These are phyloP conservation scores for Diaporthe sp. DNA, from an alignment of 2,329 filamentous ascomycete genomes.

Conservation along the genomic window DNA sequence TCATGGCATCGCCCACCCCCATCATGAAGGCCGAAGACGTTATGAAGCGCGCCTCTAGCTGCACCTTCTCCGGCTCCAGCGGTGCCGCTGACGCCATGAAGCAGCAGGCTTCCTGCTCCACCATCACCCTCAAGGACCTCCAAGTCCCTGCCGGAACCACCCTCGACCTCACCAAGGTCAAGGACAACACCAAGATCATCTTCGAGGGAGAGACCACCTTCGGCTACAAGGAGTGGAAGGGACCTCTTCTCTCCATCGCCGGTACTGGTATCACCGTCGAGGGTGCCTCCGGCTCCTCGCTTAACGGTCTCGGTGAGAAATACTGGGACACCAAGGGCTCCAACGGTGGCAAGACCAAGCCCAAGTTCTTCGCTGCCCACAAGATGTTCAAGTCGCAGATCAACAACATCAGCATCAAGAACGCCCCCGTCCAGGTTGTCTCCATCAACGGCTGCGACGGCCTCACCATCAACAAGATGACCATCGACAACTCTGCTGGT, in stretches of 20 bases:
- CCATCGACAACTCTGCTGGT: constrained; percentile 67
- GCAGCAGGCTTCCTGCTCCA: constrained; percentile 61
- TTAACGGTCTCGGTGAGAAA: constrained; percentile 65
- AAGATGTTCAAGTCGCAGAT: constrained; percentile 60
- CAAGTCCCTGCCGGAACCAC: constrained; percentile 67
- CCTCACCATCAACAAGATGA: constrained; percentile 60
- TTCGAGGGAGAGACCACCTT: constrained; percentile 75
- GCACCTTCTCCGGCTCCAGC: constrained; percentile 65
- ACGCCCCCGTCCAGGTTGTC: constrained; percentile 65
- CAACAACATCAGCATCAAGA: constrained; percentile 59
- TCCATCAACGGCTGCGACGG: constrained; percentile 53
- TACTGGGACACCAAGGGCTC: constrained; percentile 71
- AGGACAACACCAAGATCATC: constrained; percentile 59
- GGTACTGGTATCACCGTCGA: constrained; percentile 65
- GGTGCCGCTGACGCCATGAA: constrained; percentile 51
- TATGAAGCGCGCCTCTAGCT: constrained; percentile 44
- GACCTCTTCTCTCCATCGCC: constrained; percentile 70
- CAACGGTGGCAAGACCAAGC: constrained; percentile 71
- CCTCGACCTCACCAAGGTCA: constrained; percentile 64
- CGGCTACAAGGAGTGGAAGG: constrained; percentile 72
- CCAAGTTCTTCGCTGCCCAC: constrained; percentile 69
- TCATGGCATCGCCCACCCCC: constrained; percentile 30
- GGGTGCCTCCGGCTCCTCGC: constrained; percentile 60
- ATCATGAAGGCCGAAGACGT: constrained; percentile 22
- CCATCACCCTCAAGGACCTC: constrained; percentile 62